Percentiles rank a stretch among this genome's conserved stretches.
phyloP scores from a whole-genome alignment of 176 grass and related monocot genomes.

The Musa itinerans region DNA sequence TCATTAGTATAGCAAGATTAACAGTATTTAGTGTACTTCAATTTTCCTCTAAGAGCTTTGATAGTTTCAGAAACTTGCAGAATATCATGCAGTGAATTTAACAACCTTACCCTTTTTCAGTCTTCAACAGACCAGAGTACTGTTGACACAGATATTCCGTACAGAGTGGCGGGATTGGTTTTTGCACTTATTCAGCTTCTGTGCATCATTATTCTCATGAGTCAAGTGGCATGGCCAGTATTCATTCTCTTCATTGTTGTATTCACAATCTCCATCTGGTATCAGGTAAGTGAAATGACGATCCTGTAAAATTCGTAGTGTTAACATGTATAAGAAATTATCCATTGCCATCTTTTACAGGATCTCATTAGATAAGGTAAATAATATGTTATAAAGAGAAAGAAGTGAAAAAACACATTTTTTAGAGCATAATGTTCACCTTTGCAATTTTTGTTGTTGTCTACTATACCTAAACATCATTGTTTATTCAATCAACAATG shows the following conservation, averaged over 20 bases:
- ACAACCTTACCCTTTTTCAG: slow-evolving; percentile 33
- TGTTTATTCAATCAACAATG: no score
- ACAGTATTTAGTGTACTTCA: no score
- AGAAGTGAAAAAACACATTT: no score
- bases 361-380: background rate
- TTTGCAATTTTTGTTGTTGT: no score
- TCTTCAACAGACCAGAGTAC: slow-evolving; percentile 80
- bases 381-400: no score
- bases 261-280: slow-evolving; percentile 60
- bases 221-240: slow-evolving; percentile 85
- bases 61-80: background rate
- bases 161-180: slow-evolving; percentile 73
- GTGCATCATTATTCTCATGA: slow-evolving; percentile 73
- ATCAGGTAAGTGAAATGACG: slow-evolving; percentile 45
- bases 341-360: background rate
- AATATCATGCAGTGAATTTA: background rate
- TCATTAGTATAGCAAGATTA: background rate
- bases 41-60: background rate
- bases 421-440: no score
- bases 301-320: background rate
- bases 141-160: slow-evolving; percentile 81
- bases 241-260: slow-evolving; percentile 63
- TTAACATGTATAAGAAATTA: background rate
- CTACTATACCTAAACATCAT: no score
- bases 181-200: slow-evolving; percentile 85